Conservation (phyloP, 192 early-diverging fungal species). For the Coemansia sp. region DNA sequence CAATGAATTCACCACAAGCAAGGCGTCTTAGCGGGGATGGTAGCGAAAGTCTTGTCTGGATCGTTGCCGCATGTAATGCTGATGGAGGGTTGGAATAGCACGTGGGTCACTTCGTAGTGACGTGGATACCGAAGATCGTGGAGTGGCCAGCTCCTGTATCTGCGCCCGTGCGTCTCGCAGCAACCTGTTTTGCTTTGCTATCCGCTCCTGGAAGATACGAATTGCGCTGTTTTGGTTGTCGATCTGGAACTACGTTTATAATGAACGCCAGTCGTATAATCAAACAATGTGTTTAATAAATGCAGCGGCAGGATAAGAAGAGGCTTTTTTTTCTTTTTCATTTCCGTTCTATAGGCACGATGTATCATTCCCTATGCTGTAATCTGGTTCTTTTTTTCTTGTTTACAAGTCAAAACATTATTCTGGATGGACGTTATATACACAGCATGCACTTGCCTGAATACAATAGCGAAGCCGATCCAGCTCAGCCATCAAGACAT, state of each 20-base stretch:
- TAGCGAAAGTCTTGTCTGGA: constrained; percentile 2
- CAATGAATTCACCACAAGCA: too few relatives aligned
- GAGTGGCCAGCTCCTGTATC: constrained; percentile 14
- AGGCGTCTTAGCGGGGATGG: neutral
- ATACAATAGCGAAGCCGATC: constrained; percentile 39
- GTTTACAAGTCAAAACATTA: too few relatives aligned
- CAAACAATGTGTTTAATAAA: neutral
- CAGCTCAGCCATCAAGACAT: constrained; percentile 28
- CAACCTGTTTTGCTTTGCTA: constrained; percentile 29
- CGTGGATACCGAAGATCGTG: neutral
- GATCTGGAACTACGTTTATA: constrained; percentile 37
- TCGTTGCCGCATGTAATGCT: constrained; percentile 4
- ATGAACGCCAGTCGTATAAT: neutral
- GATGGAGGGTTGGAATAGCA: constrained; percentile 4
- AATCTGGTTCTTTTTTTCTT: too few relatives aligned
- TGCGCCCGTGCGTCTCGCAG: constrained; percentile 25
- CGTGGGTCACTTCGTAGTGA: constrained; percentile 1
- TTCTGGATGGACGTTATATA: neutral
- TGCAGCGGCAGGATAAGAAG: too few relatives aligned
- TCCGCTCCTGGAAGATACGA: constrained; percentile 12
- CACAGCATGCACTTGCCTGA: constrained; percentile 15
- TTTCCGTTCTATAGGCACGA: too few relatives aligned
- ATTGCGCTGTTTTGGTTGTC: constrained; percentile 34
- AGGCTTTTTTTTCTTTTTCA: too few relatives aligned
- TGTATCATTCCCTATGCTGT: too few relatives aligned